Base-by-base conservation (phyloP, 1,139 yeast species). In the Candida sanyaensis region DNA sequence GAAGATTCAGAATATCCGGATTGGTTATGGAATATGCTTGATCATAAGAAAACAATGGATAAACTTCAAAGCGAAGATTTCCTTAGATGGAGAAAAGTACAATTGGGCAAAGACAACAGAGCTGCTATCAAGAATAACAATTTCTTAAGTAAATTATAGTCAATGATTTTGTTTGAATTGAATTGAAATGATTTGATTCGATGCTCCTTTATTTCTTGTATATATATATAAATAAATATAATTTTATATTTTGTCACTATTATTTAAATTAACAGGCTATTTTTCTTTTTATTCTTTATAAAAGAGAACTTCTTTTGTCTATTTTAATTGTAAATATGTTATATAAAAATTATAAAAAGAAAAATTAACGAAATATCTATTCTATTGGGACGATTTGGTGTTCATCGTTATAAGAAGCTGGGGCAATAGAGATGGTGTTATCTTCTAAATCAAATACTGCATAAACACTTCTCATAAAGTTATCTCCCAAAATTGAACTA, bases 21-120 rank as follows among this genome's bases (percentile, higher is more conserved):
- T 43, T 93, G 98, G 98, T 78, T 93, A 50, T 93, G 99, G 99
- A 81, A 78, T n/a, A 75, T 89, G 52, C 78, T 91, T 41, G 96
- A 91, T 63, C 74, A 80, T 49, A 76, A 75, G 37, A 76, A 77
- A 32, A 82, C 78, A 60, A 71, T 78, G 49, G 77, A 73, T 24
- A 72, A 80, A 54, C 73, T 86, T 42, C 73, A 73, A 55, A 80
- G 76, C 39, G 71, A 71, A 3, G 86, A 88, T 58, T 83, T 87
- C 43, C 78, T 86, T 62, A 81, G 76, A 59, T 76, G 82, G 71
- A 86, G 93, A 53, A 82, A 82, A 62, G 87, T 80, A 63, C 80
- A 81, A 60, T 75, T 90, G 59, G 80, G 91, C 59, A 78, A 79
- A 58, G 78, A 57, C 24, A 90, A 88, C 65, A 82, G 89, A 50